Evolutionary conservation across 2,329 filamentous ascomycete species (phyloP), one percentile per base, ranked within the genome.

Genomic region (Triangularia setosa): DNA sequence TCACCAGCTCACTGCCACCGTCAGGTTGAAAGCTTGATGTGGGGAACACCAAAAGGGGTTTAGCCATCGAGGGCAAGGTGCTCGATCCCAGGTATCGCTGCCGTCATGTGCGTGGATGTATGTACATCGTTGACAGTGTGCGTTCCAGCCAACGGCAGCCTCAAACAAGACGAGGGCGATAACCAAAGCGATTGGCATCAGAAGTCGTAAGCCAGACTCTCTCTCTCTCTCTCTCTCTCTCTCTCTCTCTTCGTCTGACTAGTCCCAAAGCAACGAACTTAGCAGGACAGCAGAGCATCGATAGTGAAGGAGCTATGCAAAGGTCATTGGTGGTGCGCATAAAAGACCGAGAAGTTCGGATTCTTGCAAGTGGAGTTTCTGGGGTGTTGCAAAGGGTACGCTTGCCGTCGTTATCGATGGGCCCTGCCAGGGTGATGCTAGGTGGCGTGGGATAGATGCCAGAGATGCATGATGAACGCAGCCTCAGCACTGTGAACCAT

Each of bases 261-360:
- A n/a, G 12, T 40, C n/a, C n/a, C 33, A 4, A 40, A 40, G 4
- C 30, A 11, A 35, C 1, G 30, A 12, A 11, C 33, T 40, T 40
- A 40, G 16, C 30, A 7, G 33, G 33, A 40, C 16, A n/a, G 16
- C 16, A 40, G 16, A 40, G 16, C 33, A 14, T 40, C 7, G 33
- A n/a, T 48, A 48, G 18, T 48, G 40, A 48, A 48, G 40, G 18
- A 48, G 40, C 8, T 18, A 48, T 48, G 40, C 18, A 12, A 3
- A 48, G 18, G 40, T 48, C 12, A 9, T 18, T 48, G 40, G 40
- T 48, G 40, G 40, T 21, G n/a, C 40, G 40, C 18, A 21, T 48
- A 5, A 48, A 48, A 59, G 57, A 59, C 57, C 57, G 57, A 58
- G 27, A 23, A 25, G 30, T 59, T 59, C 57, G 57, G 57, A 59